phyloP scores from a whole-genome alignment of 768 basidiomycete species.

The Lentinula edodes region DNA sequence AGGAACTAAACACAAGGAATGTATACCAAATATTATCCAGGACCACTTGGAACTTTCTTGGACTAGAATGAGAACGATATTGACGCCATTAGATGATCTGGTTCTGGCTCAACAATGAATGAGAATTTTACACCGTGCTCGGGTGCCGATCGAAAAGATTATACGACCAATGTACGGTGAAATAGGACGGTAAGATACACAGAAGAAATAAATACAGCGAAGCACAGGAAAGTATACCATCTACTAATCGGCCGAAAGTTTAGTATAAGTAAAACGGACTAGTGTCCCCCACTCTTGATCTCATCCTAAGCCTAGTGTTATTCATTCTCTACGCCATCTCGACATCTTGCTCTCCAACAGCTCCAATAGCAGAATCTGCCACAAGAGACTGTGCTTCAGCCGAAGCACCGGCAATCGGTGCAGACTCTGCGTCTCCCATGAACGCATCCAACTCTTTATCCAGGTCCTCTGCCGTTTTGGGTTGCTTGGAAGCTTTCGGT shows the following conservation, averaged over 20 bases:
- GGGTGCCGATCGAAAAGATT: not conserved
- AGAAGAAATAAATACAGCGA: not conserved
- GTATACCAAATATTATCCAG: too few relatives aligned
- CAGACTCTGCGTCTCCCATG: conserved; percentile 55
- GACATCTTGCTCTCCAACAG: conserved; percentile 24
- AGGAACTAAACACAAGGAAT: not conserved
- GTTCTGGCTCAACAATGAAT: too few relatives aligned
- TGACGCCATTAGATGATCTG: not conserved
- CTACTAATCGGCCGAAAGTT: not conserved
- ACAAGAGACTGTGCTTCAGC: not conserved
- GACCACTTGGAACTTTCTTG: too few relatives aligned
- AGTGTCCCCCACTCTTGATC: not conserved
- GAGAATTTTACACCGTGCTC: too few relatives aligned
- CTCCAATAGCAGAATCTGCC: not conserved
- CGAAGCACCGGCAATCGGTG: not conserved
- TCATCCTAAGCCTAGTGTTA: not conserved
- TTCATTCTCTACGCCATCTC: conserved; percentile 29
- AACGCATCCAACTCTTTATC: conserved; percentile 87
- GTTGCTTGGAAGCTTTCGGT: conserved; percentile 33
- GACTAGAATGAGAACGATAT: not conserved
- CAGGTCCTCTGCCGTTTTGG: conserved; percentile 76
- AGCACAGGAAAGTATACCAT: not conserved
- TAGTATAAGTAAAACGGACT: not conserved
- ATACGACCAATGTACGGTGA: not conserved
- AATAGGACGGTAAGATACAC: not conserved